These are phyloP conservation scores for Schizonepeta tenuifolia DNA, from an alignment of 257 asterid species.

Conservation along the genomic window DNA sequence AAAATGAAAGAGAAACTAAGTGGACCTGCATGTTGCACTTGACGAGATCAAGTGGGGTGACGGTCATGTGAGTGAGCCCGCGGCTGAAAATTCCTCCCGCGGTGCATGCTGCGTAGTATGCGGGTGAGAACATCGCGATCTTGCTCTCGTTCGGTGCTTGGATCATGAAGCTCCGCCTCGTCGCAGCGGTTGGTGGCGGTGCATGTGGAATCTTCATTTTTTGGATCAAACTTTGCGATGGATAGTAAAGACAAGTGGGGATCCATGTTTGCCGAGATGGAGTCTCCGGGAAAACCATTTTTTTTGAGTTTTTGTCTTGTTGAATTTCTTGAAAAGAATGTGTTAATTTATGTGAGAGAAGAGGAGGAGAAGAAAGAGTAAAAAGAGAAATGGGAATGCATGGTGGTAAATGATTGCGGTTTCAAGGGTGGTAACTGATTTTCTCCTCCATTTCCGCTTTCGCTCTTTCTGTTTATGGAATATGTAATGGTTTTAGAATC, in stretches of 20 bases:
- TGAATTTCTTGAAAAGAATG: not conserved
- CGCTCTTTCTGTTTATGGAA: not conserved
- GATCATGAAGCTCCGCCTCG: conserved; percentile 44
- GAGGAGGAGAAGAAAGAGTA: not conserved
- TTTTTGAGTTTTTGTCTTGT: not conserved
- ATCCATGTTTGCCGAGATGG: conserved; percentile 43
- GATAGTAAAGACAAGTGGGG: conserved; percentile 45
- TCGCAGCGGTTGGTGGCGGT: conserved; percentile 23
- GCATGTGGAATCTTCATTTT: not conserved
- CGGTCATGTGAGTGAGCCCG: conserved; percentile 80
- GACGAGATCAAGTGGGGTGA: conserved; percentile 90
- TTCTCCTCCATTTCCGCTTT: conserved; percentile 34
- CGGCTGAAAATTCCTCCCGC: conserved; percentile 70
- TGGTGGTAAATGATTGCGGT: conserved; percentile 30
- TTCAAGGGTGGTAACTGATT: conserved; percentile 28
- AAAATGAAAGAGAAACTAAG: too few relatives aligned
- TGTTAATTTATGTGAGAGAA: conserved; percentile 9
- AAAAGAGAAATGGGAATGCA: conserved; percentile 12
- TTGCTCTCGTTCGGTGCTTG: conserved; percentile 65
- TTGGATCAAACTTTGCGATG: conserved; percentile 16
- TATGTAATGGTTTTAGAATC: not conserved
- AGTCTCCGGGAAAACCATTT: conserved; percentile 46
- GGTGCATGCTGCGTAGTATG: conserved; percentile 70
- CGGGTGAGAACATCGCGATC: conserved; percentile 66
- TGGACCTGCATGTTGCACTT: conserved; percentile 93